Percentiles rank a stretch among this genome's conserved stretches.
Conservation (phyloP, 2,329 filamentous ascomycete genomes). For the Colletotrichum tamarilloi region DNA sequence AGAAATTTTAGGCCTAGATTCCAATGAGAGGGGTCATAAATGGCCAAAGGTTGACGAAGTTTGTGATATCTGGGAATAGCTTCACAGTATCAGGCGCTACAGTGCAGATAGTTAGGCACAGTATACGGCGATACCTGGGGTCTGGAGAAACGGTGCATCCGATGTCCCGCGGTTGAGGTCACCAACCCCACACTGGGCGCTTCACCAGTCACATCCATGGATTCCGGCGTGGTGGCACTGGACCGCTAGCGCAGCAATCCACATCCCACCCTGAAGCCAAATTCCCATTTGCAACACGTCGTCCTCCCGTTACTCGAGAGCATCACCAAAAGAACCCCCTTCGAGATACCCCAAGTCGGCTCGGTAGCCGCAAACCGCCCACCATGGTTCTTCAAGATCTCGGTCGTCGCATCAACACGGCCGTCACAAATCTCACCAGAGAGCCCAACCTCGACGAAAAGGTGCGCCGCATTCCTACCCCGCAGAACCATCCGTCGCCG, state of each 20-base stretch:
- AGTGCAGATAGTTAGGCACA: not conserved
- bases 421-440: constrained; percentile 91
- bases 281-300: constrained; percentile 35
- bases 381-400: constrained; percentile 98
- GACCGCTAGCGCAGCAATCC: constrained; percentile 24
- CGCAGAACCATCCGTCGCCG: constrained; percentile 2
- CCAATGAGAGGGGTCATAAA: too few species aligned
- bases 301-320: constrained; percentile 1
- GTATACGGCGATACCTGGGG: not conserved
- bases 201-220: constrained; percentile 14
- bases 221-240: constrained; percentile 17
- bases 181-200: not conserved
- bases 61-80: not conserved
- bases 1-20: too few species aligned
- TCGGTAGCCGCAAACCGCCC: constrained; percentile 36
- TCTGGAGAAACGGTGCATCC: constrained; percentile 28
- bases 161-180: not conserved
- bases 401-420: constrained; percentile 97
- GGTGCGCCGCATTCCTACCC: constrained; percentile 57
- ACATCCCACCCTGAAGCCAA: constrained; percentile 34
- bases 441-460: constrained; percentile 97
- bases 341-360: constrained; percentile 28
- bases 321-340: constrained; percentile 24
- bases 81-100: not conserved
- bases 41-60: too few species aligned